Base-by-base conservation (phyloP, 306 rosid species). In the Prunus salicina region DNA sequence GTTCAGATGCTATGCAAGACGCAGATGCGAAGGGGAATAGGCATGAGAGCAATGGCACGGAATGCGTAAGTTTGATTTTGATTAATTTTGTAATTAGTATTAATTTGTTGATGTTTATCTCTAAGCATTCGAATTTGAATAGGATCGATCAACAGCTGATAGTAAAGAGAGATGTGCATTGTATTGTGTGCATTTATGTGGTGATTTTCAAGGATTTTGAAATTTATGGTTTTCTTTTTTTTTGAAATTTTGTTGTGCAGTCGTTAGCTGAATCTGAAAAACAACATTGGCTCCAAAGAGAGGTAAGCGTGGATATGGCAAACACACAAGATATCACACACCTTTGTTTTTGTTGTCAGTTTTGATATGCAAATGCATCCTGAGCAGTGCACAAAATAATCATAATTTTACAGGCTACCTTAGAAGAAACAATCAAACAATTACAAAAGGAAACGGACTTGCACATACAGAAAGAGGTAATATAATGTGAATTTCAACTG, bases 1-100 rank as follows among this genome's bases (percentile, higher is more conserved):
- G 32, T 38, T 55, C 51, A 14, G 34, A 56, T 71, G 70, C 68
- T 60, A 84, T 51, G 66, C 82, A 49, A 43, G 74, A 67, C 74
- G 34, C 22, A 13, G 80, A 60, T 64, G 79, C 47, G 69, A 69
- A 52, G 72, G 72, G 30, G 73, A 79, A 55, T 66, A 74, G 84
- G 61, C 83, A 79, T 71, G 79, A 67, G 75, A 47, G 55, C 68
- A 86, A 90, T 78, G 89, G 64, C 71, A 50, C 79, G 67, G 85
- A 87, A 76, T 76, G 76, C 61, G 97, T 91, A 88, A 88, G 89
- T 78, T 84, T 65, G 65, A 76, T 46, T 60, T 80, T 78, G 18
- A 75, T 58, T 56, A 5, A 15, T 12, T 19, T 27, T 15, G 3
- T 53, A 5, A 19, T 50, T 19, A 55, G 10, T n/a, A 32, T 34